Evolutionary conservation across 2,329 filamentous ascomycete species (phyloP).

Genomic region (Pseudopyrenochaeta lycopersici): DNA sequence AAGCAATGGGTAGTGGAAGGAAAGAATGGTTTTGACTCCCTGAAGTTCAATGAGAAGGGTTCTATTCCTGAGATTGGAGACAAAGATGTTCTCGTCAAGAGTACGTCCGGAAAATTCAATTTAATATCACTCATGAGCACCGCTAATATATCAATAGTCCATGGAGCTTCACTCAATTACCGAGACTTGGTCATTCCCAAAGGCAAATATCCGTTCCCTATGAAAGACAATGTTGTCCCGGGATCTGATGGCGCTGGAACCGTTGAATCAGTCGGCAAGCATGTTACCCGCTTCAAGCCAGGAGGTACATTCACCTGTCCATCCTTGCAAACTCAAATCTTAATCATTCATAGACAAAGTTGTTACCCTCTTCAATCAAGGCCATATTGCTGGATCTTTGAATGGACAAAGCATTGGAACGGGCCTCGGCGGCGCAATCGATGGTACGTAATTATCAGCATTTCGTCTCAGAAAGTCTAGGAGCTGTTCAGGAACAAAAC

Average conservation of each 20-base stretch:
- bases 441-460: conserved; percentile 53
- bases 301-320: conserved; percentile 46
- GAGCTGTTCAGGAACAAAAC: not conserved
- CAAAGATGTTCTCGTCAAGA: conserved; percentile 75
- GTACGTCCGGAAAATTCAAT: conserved; percentile 33
- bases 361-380: conserved; percentile 70
- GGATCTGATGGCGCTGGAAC: conserved; percentile 63
- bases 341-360: conserved; percentile 59
- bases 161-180: conserved; percentile 60
- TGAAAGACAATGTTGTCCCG: conserved; percentile 53
- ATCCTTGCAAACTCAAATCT: not conserved
- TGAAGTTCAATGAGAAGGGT: conserved; percentile 64
- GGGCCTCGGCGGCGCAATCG: conserved; percentile 72
- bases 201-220: conserved; percentile 57
- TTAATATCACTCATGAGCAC: not conserved
- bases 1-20: conserved; percentile 67
- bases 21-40: conserved; percentile 66
- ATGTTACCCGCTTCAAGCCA: conserved; percentile 64
- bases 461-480: not conserved
- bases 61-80: conserved; percentile 71
- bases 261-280: conserved; percentile 63
- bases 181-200: conserved; percentile 59
- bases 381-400: conserved; percentile 62
- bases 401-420: conserved; percentile 52
- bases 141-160: conserved; percentile 46